These are phyloP conservation scores for Phyllosticta capitalensis DNA, from an alignment of 2,329 filamentous ascomycete genomes.

Conservation along the genomic window DNA sequence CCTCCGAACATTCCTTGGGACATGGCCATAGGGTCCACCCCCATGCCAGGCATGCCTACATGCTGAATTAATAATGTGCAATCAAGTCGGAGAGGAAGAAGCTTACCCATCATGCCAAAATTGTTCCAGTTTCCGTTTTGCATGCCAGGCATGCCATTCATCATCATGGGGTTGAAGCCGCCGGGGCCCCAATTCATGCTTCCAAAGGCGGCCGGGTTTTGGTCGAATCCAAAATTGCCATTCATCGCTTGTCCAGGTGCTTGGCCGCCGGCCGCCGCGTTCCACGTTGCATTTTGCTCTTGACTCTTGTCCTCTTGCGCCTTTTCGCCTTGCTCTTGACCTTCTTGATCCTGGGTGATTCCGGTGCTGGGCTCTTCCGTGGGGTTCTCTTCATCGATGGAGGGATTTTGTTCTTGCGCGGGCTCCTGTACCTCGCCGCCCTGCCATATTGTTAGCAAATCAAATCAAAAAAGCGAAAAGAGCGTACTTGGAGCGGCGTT, in stretches of 20 bases:
- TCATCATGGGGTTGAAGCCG: constrained; percentile 65
- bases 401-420: neutral
- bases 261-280: constrained; percentile 13
- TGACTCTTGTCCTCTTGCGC: constrained; percentile 13
- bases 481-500: neutral
- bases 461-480: neutral
- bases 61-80: constrained; percentile 23
- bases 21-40: constrained; percentile 72
- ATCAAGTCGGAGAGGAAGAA: neutral
- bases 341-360: constrained; percentile 5
- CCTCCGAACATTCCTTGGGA: constrained; percentile 71
- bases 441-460: neutral
- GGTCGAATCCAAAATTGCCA: constrained; percentile 36
- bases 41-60: constrained; percentile 66
- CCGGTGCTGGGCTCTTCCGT: neutral
- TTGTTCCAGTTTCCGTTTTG: constrained; percentile 58
- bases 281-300: constrained; percentile 16
- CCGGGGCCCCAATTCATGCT: constrained; percentile 54
- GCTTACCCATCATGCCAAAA: constrained; percentile 89
- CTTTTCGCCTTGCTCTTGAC: constrained; percentile 13
- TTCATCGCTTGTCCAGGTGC: constrained; percentile 19
- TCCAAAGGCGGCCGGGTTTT: constrained; percentile 39
- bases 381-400: neutral
- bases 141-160: constrained; percentile 31
- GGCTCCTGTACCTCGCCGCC: neutral